Conservation (phyloP, 2,329 filamentous ascomycete species). For the Madurella fahalii region DNA sequence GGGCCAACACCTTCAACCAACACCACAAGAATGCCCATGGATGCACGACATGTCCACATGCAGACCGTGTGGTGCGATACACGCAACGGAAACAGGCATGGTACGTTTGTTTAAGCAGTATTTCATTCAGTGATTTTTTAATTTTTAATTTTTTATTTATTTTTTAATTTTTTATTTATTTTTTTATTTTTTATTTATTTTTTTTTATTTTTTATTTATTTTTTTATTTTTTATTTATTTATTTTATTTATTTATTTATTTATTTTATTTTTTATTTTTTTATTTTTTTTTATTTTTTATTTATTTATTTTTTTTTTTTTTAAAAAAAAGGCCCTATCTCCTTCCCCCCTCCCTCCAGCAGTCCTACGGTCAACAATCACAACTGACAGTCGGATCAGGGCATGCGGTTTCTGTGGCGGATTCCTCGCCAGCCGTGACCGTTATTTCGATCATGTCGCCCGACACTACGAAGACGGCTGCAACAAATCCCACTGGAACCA, state of each 20-base stretch:
- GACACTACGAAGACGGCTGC: slow-evolving; percentile 61
- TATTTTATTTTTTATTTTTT: too few relatives aligned
- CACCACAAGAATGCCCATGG: slow-evolving; percentile 63
- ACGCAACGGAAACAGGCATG: slow-evolving; percentile 59
- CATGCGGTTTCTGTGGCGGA: slow-evolving; percentile 62
- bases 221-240: too few relatives aligned
- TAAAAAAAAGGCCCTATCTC: too few relatives aligned
- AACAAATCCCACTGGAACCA: slow-evolving; percentile 65
- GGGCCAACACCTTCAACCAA: slow-evolving; percentile 64
- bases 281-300: too few relatives aligned
- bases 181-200: too few relatives aligned
- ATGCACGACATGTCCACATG: slow-evolving; percentile 56
- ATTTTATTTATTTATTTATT: too few relatives aligned
- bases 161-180: too few relatives aligned
- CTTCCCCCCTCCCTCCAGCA: neutral
- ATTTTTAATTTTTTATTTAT: neutral
- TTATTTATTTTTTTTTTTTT: too few relatives aligned
- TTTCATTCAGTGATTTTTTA: neutral
- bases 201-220: too few relatives aligned
- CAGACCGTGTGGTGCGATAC: slow-evolving; percentile 59
- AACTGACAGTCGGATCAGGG: slow-evolving; percentile 33
- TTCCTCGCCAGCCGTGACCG: slow-evolving; percentile 61
- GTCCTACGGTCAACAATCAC: too few relatives aligned
- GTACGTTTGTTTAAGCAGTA: slow-evolving; percentile 23
- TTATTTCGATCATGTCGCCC: slow-evolving; percentile 63